phyloP scores from a whole-genome alignment of 202 grass and related monocot genomes.

The Brachypodium distachyon region DNA sequence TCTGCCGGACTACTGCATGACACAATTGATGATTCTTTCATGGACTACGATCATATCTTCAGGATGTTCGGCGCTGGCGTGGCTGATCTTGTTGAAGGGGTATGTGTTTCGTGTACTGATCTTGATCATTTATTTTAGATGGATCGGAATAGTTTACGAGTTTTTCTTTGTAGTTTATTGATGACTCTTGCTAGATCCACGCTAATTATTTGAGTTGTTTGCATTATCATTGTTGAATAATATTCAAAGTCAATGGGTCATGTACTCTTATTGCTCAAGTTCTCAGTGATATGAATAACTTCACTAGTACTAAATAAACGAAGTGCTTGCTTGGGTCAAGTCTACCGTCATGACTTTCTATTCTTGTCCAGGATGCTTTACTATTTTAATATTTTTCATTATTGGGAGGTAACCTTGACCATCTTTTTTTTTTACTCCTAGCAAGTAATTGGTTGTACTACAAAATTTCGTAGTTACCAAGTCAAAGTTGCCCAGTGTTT shows the following conservation, averaged over 20 bases:
- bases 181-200: background rate
- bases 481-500: background rate
- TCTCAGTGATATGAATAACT: background rate
- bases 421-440: background rate
- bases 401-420: no score
- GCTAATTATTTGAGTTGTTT: constrained; percentile 18
- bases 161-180: background rate
- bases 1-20: constrained; percentile 85
- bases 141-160: background rate
- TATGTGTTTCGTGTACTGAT: constrained; percentile 19
- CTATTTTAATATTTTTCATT: no score
- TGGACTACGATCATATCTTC: constrained; percentile 77
- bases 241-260: constrained; percentile 14
- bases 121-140: constrained; percentile 14
- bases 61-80: constrained; percentile 67
- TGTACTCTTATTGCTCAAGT: background rate
- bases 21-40: constrained; percentile 85
- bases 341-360: background rate
- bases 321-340: background rate
- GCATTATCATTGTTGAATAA: background rate
- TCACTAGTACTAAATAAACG: background rate
- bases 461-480: background rate
- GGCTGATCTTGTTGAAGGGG: constrained; percentile 91
- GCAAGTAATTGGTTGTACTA: background rate
- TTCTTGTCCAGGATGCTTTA: background rate